Percentiles rank a stretch among this genome's conserved stretches.
Evolutionary conservation across 805 yeast genomes (phyloP).

Genomic region (Saturnispora gosingensis): DNA sequence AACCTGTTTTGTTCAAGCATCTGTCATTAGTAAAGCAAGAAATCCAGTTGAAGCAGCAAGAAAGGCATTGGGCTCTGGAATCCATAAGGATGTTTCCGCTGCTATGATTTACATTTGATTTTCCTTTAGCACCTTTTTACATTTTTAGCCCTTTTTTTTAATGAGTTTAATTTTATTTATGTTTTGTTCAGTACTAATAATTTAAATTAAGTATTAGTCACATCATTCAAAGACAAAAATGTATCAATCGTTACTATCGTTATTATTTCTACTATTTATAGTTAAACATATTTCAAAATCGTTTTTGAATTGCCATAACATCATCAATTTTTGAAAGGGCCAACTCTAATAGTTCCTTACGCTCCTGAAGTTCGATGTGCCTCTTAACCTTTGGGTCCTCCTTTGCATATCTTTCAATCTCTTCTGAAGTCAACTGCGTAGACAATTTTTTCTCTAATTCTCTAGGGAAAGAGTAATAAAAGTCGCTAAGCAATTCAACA

Average conservation of each 20-base stretch:
- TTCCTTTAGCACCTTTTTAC: background rate
- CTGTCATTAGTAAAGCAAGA: constrained; percentile 5
- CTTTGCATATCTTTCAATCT: constrained; percentile 81
- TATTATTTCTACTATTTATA: background rate
- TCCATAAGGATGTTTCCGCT: constrained; percentile 14
- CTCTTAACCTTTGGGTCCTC: constrained; percentile 87
- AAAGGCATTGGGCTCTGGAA: constrained; percentile 14
- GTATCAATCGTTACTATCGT: background rate
- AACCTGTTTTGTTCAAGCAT: constrained; percentile 16
- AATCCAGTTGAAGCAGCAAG: constrained; percentile 15
- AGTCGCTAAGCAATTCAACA: constrained; percentile 89
- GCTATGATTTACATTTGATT: constrained; percentile 17
- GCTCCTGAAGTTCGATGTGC: constrained; percentile 88
- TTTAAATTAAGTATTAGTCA: too few species aligned
- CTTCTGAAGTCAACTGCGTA: constrained; percentile 55
- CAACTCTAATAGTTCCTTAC: constrained; percentile 78
- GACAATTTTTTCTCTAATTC: constrained; percentile 75
- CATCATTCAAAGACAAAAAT: background rate
- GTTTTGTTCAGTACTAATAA: too few species aligned
- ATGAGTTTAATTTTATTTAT: background rate
- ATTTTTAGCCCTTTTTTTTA: background rate
- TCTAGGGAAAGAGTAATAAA: constrained; percentile 92
- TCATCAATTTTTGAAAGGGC: constrained; percentile 82
- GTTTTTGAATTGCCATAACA: constrained; percentile 57
- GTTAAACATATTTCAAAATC: constrained; percentile 9